phyloP scores from a whole-genome alignment of 768 basidiomycete species.

The Termitomyces bulborhizus region DNA sequence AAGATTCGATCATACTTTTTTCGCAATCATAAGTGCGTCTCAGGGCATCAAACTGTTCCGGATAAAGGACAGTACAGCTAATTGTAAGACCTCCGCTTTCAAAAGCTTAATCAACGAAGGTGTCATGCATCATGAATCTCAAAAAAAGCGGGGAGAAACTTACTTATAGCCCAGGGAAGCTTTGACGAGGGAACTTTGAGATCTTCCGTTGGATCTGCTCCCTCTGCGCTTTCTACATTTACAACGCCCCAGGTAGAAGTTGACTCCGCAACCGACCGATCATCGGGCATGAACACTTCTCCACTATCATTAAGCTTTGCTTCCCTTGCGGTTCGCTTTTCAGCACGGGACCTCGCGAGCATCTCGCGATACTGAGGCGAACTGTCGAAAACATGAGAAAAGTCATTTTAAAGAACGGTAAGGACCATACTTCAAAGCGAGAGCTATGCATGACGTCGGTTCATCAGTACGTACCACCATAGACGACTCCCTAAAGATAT shows the following conservation, averaged over 20 bases:
- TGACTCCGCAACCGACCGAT: constrained; percentile 73
- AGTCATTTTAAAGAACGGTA: not conserved
- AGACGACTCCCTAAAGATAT: constrained; percentile 90
- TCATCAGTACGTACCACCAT: constrained; percentile 97
- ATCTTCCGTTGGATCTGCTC: constrained; percentile 69
- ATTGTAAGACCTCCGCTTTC: constrained; percentile 88
- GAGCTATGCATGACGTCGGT: constrained; percentile 95
- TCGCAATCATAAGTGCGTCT: constrained; percentile 92
- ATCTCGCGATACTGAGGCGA: constrained; percentile 81
- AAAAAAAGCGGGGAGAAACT: constrained; percentile 20
- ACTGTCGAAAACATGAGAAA: constrained; percentile 28
- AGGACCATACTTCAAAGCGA: constrained; percentile 72
- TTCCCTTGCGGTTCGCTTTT: constrained; percentile 63
- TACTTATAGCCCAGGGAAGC: constrained; percentile 78
- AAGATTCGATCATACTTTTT: constrained; percentile 87
- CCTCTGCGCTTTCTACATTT: constrained; percentile 66
- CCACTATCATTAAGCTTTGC: constrained; percentile 54
- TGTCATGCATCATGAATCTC: constrained; percentile 3
- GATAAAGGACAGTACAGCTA: constrained; percentile 91
- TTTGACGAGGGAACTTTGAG: constrained; percentile 70
- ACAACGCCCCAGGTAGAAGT: constrained; percentile 92
- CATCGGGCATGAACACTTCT: constrained; percentile 92
- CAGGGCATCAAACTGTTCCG: constrained; percentile 94
- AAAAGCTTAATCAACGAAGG: constrained; percentile 54
- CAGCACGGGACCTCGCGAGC: constrained; percentile 69